A percentile compares a stretch with the other conserved stretches of the same genome.
Evolutionary conservation across 768 basidiomycete genomes (phyloP).

Genomic region (Lactarius deliciosus): DNA sequence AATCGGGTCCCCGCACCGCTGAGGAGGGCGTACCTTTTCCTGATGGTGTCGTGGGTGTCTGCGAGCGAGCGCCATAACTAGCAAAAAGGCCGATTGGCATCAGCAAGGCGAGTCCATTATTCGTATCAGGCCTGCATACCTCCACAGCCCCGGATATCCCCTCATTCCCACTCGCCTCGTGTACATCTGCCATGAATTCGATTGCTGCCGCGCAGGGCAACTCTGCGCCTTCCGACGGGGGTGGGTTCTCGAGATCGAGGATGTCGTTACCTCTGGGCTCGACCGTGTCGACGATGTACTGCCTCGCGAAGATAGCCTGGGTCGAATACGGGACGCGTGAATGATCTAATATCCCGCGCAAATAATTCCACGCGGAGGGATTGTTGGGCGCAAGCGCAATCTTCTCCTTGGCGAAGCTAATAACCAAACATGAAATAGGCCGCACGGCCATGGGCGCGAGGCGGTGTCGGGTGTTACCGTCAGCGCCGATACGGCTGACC

Average conservation of each 20-base stretch:
- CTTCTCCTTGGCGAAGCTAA: conserved; percentile 67
- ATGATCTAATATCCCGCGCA: conserved; percentile 77
- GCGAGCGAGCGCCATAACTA: conserved; percentile 74
- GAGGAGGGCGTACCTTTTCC: conserved; percentile 60
- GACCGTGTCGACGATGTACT: conserved; percentile 50
- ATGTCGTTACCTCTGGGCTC: conserved; percentile 44
- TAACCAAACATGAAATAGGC: conserved; percentile 33
- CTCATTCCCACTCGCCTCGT: conserved; percentile 57
- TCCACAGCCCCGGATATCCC: conserved; percentile 41
- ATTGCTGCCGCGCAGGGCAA: conserved; percentile 78
- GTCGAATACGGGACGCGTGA: conserved; percentile 56
- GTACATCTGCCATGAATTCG: conserved; percentile 82
- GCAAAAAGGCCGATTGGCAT: conserved; percentile 1
- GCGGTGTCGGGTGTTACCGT: conserved; percentile 1
- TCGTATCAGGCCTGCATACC: conserved; percentile 30
- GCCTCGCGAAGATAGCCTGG: conserved; percentile 58
- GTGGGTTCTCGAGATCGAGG: conserved; percentile 71
- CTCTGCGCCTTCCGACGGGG: conserved; percentile 60
- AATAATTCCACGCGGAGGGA: conserved; percentile 94
- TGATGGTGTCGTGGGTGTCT: conserved; percentile 67
- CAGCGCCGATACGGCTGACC: conserved; percentile 6
- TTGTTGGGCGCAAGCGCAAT: conserved; percentile 91
- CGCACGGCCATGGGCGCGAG: conserved; percentile 17
- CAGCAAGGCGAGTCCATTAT: neutral
- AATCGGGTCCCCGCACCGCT: conserved; percentile 25